A percentile compares a stretch with the other conserved stretches of the same genome.
phyloP scores from a whole-genome alignment of 2,329 filamentous ascomycete species.

The Diplodia sapinea region DNA sequence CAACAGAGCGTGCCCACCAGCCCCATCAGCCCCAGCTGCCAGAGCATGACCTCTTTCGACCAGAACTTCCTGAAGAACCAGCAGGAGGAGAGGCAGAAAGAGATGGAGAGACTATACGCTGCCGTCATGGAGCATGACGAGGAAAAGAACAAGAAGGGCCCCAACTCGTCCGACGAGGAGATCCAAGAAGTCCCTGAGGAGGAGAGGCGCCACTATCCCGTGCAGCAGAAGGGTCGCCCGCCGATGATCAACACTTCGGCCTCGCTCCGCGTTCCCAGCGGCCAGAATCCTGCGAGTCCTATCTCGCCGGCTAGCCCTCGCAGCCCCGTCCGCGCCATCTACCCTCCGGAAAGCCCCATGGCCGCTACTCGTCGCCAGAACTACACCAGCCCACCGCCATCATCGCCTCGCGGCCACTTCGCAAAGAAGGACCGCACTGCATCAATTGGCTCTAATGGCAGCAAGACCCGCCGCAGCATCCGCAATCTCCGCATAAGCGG shows the following conservation, averaged over 20 bases:
- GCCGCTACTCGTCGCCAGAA: constrained; percentile 18
- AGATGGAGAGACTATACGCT: constrained; percentile 89
- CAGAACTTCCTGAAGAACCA: constrained; percentile 76
- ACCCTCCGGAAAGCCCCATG: constrained; percentile 47
- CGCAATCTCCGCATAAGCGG: constrained; percentile 65
- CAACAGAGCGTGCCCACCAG: constrained; percentile 45
- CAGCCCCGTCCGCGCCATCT: constrained; percentile 55
- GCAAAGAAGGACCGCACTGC: constrained; percentile 45
- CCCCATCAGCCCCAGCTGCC: constrained; percentile 50
- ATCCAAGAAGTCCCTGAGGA: constrained; percentile 31
- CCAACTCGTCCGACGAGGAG: constrained; percentile 36
- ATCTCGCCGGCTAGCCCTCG: constrained; percentile 47
- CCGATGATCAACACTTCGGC: constrained; percentile 40
- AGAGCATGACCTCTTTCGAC: constrained; percentile 75
- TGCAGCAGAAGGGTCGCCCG: constrained; percentile 17
- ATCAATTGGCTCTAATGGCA: constrained; percentile 45
- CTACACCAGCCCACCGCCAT: constrained; percentile 12
- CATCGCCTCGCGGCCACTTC: constrained; percentile 45
- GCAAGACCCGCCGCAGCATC: constrained; percentile 53
- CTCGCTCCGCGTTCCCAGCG: constrained; percentile 20
- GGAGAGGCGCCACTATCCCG: constrained; percentile 35
- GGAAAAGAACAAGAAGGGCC: constrained; percentile 49
- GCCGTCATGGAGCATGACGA: constrained; percentile 89
- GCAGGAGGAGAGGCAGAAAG: constrained; percentile 74
- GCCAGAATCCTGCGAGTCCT: constrained; percentile 35